These are phyloP conservation scores for Podospora conica DNA, from an alignment of 495 filamentous ascomycete species.

Conservation along the genomic window DNA sequence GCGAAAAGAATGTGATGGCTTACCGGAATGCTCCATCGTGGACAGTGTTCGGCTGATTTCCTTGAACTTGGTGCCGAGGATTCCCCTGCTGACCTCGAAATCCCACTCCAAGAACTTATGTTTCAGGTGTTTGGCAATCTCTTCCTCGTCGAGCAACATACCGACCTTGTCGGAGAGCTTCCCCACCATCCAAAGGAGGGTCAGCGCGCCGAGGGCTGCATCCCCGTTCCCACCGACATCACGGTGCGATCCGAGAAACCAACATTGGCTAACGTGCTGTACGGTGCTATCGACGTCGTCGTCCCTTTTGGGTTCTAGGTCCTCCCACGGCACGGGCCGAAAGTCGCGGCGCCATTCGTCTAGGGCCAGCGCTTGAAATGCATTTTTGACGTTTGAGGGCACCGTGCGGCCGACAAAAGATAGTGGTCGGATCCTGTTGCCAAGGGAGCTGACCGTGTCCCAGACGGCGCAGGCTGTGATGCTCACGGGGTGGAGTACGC, in stretches of 20 bases:
- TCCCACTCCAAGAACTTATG: slow-evolving; percentile 1
- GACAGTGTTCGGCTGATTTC: no score
- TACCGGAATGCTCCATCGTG: no score
- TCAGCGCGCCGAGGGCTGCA: neutral
- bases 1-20: neutral
- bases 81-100: neutral
- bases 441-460: neutral
- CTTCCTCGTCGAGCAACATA: neutral
- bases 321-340: neutral
- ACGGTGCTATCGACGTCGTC: neutral
- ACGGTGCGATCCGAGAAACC: neutral
- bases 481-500: neutral
- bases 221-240: neutral
- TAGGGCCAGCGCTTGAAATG: neutral
- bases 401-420: neutral
- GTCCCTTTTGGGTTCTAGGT: neutral
- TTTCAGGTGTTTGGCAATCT: neutral
- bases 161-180: neutral
- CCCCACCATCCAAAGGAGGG: neutral
- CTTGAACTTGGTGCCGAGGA: no score
- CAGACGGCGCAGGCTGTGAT: neutral
- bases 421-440: neutral
- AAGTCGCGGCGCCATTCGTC: neutral
- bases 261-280: neutral
- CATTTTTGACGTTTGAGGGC: neutral